Conservation (phyloP, 257 asterid genomes). For the Osmanthus fragrans region DNA sequence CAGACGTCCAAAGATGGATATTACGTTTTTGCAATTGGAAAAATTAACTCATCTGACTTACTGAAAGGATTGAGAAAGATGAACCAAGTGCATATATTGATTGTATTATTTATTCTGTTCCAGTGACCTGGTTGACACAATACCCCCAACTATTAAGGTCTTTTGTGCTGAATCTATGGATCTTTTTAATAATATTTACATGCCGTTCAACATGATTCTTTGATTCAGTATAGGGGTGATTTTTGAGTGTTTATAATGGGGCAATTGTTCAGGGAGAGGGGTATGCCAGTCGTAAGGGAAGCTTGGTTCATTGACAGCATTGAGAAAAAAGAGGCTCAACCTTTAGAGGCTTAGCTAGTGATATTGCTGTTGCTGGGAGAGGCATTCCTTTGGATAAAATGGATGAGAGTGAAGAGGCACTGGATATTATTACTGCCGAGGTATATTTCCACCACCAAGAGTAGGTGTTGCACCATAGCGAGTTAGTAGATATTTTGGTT, state of each 20-base stretch:
- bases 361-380: conserved; percentile 58
- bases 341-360: conserved; percentile 59
- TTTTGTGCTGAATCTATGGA: no score
- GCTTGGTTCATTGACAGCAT: conserved; percentile 76
- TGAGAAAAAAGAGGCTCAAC: conserved; percentile 50
- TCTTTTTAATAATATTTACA: no score
- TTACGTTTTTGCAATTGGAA: no score
- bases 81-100: no score
- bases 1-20: no score
- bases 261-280: conserved; percentile 56
- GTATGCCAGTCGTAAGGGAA: conserved; percentile 70
- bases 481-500: background rate
- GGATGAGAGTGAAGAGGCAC: conserved; percentile 63
- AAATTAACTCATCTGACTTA: no score
- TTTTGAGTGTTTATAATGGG: background rate
- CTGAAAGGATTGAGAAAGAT: background rate
- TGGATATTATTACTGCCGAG: conserved; percentile 64
- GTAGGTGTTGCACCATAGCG: background rate
- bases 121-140: no score
- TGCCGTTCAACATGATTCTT: background rate
- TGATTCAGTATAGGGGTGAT: background rate
- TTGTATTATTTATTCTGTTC: no score
- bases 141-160: no score
- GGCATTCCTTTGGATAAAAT: conserved; percentile 62
- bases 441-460: conserved; percentile 25